These are phyloP conservation scores for Naganishia sp. DNA, from an alignment of 1,284 basidiomycete genomes.

Conservation along the genomic window DNA sequence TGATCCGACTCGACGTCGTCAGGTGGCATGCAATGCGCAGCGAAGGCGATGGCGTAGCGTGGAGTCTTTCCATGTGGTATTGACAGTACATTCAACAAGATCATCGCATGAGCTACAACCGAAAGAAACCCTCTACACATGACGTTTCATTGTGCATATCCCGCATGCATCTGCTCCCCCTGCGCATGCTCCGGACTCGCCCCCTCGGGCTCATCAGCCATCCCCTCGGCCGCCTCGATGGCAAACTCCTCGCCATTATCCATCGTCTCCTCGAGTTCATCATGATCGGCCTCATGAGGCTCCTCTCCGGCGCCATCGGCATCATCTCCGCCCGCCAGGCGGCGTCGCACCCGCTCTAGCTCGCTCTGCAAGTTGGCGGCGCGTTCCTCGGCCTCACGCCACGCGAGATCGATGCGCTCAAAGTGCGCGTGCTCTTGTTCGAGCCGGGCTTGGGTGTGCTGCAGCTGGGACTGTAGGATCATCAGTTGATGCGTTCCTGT, in stretches of 20 bases:
- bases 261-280: constrained; percentile 21
- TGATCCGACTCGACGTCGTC: no score
- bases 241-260: constrained; percentile 22
- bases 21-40: constrained; percentile 79
- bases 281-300: constrained; percentile 39
- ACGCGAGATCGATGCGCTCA: constrained; percentile 27
- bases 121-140: background rate
- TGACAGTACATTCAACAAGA: constrained; percentile 26
- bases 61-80: constrained; percentile 55
- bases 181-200: background rate
- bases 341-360: constrained; percentile 26
- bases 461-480: constrained; percentile 13
- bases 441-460: constrained; percentile 16
- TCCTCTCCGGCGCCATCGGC: background rate
- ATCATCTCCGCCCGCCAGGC: constrained; percentile 4
- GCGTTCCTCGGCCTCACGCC: constrained; percentile 31
- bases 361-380: constrained; percentile 21
- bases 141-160: background rate
- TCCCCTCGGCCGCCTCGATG: constrained; percentile 15
- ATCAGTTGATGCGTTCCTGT: background rate
- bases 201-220: background rate
- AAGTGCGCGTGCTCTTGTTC: constrained; percentile 31
- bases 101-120: no score
- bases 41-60: constrained; percentile 57
- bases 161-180: background rate